These are phyloP conservation scores for Rhodomyrtus tomentosa DNA, from an alignment of 345 rosid genomes.

Conservation along the genomic window DNA sequence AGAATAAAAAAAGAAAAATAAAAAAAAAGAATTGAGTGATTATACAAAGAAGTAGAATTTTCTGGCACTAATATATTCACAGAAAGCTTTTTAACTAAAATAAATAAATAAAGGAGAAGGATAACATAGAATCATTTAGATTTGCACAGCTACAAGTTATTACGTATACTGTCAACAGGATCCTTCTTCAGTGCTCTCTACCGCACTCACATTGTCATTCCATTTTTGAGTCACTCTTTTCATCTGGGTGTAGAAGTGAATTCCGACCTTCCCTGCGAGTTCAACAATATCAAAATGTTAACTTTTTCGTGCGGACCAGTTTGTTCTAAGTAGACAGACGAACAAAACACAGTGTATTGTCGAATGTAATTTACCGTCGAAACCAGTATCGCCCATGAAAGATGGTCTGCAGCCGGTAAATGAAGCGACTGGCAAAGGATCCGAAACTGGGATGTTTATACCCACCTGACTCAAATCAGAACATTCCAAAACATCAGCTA, in stretches of 20 bases:
- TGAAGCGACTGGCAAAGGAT: constrained; percentile 30
- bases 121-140: background rate
- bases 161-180: background rate
- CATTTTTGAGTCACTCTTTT: constrained; percentile 49
- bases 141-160: background rate
- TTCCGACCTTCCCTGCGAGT: constrained; percentile 35
- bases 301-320: background rate
- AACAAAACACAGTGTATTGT: background rate
- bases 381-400: constrained; percentile 31
- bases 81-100: background rate
- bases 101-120: background rate
- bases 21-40: background rate
- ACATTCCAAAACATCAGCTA: constrained; percentile 1
- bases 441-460: constrained; percentile 37
- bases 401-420: constrained; percentile 30
- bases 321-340: background rate
- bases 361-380: constrained; percentile 24
- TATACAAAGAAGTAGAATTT: background rate
- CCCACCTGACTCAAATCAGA: constrained; percentile 32
- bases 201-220: constrained; percentile 16
- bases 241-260: constrained; percentile 40
- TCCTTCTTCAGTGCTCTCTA: background rate
- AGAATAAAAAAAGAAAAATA: background rate
- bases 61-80: background rate
- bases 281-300: background rate